Evolutionary conservation across 2,329 filamentous ascomycete species (phyloP), one percentile per base, ranked within the genome.

Genomic region (Aspergillus awamori): DNA sequence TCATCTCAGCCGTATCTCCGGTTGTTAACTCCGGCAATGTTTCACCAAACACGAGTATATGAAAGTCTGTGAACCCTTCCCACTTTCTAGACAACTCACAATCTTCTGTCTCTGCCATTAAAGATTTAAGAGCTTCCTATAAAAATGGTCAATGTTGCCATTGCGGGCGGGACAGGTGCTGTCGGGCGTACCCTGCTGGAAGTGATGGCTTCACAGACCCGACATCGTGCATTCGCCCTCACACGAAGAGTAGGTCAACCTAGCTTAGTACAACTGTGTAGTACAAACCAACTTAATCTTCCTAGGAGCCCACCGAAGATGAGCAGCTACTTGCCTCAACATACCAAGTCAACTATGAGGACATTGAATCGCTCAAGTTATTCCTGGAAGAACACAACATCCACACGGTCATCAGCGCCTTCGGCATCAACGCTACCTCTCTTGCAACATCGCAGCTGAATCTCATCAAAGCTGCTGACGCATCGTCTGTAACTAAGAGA

Each of bases 331-430:
- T 5, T 33, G 30, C 10, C 11, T 11, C 30, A 4, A 33, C 30
- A 33, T 33, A 5, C 11, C 11, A 13, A 13, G 60, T 72, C 11
- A 72, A 76, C 53, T 77, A 76, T 55, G 55, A 17, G 36, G 59
- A 72, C 49, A 53, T 74, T 24, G 62, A 72, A 0, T n/a, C 52
- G 2, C 33, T 74, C 8, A 49, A 58, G 13, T 49, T 64, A 22
- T 48, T 61, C 3, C 65, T 76, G 3, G 67, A 74, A 47, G 28
- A 59, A 0, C 54, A 66, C 26, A 60, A 65, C 7, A 64, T 72
- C 33, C 54, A 69, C 48, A 71, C 70, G 1, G 58, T 71, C 8
- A 68, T 72, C 30, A 68, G 59, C 36, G 53, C 66, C 20, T 55
- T 72, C 8, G 55, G 52, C 2, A 43, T 60, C 11, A 17, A 51